phyloP scores from a whole-genome alignment of 495 filamentous ascomycete species.

The Penicillium fimorum region DNA sequence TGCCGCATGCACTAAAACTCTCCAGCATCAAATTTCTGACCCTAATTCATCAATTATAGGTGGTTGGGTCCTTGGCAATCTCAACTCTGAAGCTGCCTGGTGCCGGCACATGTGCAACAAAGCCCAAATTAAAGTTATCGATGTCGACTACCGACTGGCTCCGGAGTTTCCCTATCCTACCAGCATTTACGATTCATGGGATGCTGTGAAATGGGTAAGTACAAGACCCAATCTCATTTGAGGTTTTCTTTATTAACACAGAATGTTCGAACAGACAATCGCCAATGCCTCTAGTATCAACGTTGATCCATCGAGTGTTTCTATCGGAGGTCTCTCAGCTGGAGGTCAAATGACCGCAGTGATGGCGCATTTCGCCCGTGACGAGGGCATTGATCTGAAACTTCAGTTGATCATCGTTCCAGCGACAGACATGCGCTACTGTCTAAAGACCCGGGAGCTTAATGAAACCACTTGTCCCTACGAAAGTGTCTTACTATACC shows the following conservation, averaged over 20 bases:
- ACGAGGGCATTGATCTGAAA: conserved; percentile 34
- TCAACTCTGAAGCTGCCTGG: conserved; percentile 37
- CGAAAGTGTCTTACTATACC: conserved; percentile 21
- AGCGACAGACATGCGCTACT: conserved; percentile 30
- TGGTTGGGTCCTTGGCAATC: conserved; percentile 46
- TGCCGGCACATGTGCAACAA: conserved; percentile 46
- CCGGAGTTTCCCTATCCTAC: conserved; percentile 32
- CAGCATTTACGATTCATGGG: conserved; percentile 37
- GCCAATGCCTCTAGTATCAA: conserved; percentile 28
- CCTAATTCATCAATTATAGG: conserved; percentile 12
- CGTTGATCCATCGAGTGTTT: conserved; percentile 51
- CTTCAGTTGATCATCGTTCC: conserved; percentile 28
- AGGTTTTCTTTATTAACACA: not conserved
- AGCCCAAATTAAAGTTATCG: conserved; percentile 41
- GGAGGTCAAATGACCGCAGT: conserved; percentile 43
- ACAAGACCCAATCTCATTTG: no score
- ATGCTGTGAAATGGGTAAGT: conserved; percentile 37
- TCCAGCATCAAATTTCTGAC: not conserved
- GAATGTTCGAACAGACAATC: conserved; percentile 16
- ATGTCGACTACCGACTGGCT: conserved; percentile 38
- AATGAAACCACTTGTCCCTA: conserved; percentile 20
- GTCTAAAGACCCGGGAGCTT: conserved; percentile 2
- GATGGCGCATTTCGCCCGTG: conserved; percentile 46
- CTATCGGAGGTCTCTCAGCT: conserved; percentile 48
- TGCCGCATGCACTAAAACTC: not conserved